Conservation (phyloP, 768 basidiomycete genomes). For the Tulasnella sp. region DNA sequence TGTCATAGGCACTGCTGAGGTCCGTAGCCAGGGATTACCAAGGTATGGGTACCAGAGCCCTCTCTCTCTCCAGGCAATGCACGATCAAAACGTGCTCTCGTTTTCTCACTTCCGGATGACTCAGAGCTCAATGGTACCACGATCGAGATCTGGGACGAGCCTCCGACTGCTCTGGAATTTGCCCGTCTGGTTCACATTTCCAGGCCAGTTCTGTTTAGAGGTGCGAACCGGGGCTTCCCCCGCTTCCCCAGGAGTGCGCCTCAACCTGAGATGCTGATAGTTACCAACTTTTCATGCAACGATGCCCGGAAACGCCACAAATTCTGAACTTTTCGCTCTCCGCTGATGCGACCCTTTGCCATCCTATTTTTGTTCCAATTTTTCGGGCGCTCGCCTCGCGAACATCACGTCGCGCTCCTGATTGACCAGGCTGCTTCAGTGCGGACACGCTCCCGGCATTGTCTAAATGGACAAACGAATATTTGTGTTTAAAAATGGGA, state of each 20-base stretch:
- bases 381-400: not conserved
- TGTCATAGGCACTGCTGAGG: constrained; percentile 1
- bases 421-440: constrained; percentile 11
- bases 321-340: not conserved
- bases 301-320: constrained; percentile 4
- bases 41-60: constrained; percentile 2
- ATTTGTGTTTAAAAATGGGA: constrained; percentile 56
- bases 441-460: constrained; percentile 36
- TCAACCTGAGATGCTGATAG: constrained; percentile 2
- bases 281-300: not conserved
- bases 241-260: not conserved
- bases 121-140: constrained; percentile 32
- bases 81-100: not conserved
- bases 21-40: constrained; percentile 12
- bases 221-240: constrained; percentile 34
- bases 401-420: not conserved
- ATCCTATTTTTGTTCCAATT: not conserved
- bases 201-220: constrained; percentile 70
- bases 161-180: constrained; percentile 68
- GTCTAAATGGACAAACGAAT: constrained; percentile 61
- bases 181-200: constrained; percentile 61
- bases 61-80: not conserved
- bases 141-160: constrained; percentile 39
- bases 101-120: not conserved
- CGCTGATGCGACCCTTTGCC: not conserved